These are phyloP conservation scores for Cyberlindnera misumaiensis DNA, from an alignment of 805 yeast genomes.

Conservation along the genomic window DNA sequence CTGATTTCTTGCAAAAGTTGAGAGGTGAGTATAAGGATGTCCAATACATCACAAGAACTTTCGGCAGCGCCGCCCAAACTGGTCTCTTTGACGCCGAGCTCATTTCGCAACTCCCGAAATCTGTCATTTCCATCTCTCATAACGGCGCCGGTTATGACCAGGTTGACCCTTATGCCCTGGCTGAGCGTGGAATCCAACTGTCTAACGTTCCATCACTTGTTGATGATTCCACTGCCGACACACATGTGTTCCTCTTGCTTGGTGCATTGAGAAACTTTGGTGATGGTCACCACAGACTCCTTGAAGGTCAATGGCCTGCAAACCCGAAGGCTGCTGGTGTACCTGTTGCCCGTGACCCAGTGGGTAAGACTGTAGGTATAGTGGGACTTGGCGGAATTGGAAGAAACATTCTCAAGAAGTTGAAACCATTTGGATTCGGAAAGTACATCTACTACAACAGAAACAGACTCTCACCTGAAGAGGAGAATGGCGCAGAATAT, in stretches of 20 bases:
- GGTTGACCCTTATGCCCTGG: constrained; percentile 49
- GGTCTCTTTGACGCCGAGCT: constrained; percentile 65
- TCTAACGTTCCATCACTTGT: constrained; percentile 63
- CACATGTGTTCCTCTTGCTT: constrained; percentile 55
- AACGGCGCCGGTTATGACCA: constrained; percentile 78
- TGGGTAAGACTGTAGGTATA: constrained; percentile 70
- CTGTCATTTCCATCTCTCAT: constrained; percentile 49
- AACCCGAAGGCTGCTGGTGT: constrained; percentile 49
- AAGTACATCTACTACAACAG: constrained; percentile 72
- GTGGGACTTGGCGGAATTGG: constrained; percentile 91
- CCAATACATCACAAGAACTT: constrained; percentile 44
- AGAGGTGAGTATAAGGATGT: constrained; percentile 26
- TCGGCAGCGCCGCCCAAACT: constrained; percentile 41
- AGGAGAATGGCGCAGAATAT: constrained; percentile 66
- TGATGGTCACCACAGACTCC: constrained; percentile 45
- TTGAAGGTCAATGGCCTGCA: constrained; percentile 57
- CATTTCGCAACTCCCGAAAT: constrained; percentile 44
- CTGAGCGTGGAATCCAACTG: constrained; percentile 50
- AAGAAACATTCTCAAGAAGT: constrained; percentile 64
- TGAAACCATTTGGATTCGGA: constrained; percentile 69
- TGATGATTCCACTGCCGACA: constrained; percentile 65
- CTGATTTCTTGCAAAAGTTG: constrained; percentile 29
- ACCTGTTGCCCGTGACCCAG: constrained; percentile 67
- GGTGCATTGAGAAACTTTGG: constrained; percentile 66
- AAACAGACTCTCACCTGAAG: constrained; percentile 43